These are phyloP conservation scores for Blastobotrys persicus DNA, from an alignment of 1,139 yeast genomes.

Conservation along the genomic window DNA sequence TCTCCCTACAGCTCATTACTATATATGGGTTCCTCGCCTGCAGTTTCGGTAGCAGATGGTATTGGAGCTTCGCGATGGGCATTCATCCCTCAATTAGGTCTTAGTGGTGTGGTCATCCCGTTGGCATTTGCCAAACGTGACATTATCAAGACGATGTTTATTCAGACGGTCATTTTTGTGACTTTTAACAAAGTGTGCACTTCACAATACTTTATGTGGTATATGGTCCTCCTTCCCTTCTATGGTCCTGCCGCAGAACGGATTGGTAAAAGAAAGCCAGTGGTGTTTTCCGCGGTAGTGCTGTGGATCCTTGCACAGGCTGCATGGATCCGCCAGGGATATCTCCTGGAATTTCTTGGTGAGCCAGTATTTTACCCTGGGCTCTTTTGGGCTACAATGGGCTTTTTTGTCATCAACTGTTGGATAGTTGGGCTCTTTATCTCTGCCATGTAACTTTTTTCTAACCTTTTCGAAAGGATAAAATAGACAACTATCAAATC, in stretches of 20 bases:
- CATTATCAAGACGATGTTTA: constrained; percentile 62
- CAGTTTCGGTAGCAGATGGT: constrained; percentile 25
- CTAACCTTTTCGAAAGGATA: no score
- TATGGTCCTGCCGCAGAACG: constrained; percentile 35
- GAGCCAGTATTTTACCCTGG: constrained; percentile 59
- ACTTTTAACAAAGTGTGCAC: constrained; percentile 93
- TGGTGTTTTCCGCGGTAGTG: constrained; percentile 37
- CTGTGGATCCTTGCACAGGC: constrained; percentile 75
- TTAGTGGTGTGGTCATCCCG: constrained; percentile 63
- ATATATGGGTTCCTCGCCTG: constrained; percentile 48
- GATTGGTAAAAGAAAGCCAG: neutral
- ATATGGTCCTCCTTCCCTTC: constrained; percentile 76
- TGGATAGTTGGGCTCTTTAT: constrained; percentile 49
- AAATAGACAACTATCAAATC: neutral
- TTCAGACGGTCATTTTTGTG: constrained; percentile 91
- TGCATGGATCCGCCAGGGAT: constrained; percentile 76
- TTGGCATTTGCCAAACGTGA: constrained; percentile 52
- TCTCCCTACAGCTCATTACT: constrained; percentile 78
- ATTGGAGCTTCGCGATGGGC: constrained; percentile 48
- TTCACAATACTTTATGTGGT: constrained; percentile 89
- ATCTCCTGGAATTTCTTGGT: constrained; percentile 78
- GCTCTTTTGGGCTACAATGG: constrained; percentile 56
- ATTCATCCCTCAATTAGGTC: constrained; percentile 73
- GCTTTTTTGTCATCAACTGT: constrained; percentile 68
- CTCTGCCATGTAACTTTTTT: constrained; percentile 12